Base-by-base conservation (phyloP, 371 early-diverging fungal genomes). In the Phascolomyces articulosus region DNA sequence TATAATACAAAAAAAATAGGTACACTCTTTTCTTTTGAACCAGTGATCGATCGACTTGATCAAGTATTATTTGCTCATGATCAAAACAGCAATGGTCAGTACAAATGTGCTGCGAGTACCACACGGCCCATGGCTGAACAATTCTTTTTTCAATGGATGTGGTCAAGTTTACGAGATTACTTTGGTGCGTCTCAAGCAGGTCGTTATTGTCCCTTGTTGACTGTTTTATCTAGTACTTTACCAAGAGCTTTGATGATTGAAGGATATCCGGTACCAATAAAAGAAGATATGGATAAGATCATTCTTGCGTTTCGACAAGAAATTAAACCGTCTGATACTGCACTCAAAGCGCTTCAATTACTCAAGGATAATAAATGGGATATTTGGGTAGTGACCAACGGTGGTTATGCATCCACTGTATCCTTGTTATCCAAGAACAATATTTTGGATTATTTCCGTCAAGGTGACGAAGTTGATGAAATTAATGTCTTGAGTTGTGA, bases 151-250 rank as follows among this genome's bases (percentile, higher is more conserved):
- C 54, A 49, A 27, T 80, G 80, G 80, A 59, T 74, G 28, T 54
- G 63, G 58, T 40, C 62, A 7, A 68, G 67, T 4, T 51, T 69
- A 11, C 65, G 73, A 23, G 75, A 77, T 44, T 77, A 75, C 54
- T 68, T 80, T 47, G 80, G 69, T 0, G 47, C 67, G 24, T 80
- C 80, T 1, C 75, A 73, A 24, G 68, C 71, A 24, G 80, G 80
- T 3, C 69, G 53, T 16, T 80, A 80, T 26, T 24, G 58, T 20
- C 59, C 77, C 3, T 34, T 80, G 9, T 7, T 65, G 44, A 55
- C 55, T 8, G 60, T 77, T 2, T 29, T 80, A 18, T 48, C 58
- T n/a, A 47, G 48, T 2, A 66, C 72, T 2, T 51, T 80, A 11
- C 20, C 65, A 11, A 69, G 75, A 18, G 56, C 76, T 2, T 11